A percentile compares a stretch with the other conserved stretches of the same genome.
Evolutionary conservation across 441 rosid species (phyloP).

Genomic region (Flueggea neowawraea): DNA sequence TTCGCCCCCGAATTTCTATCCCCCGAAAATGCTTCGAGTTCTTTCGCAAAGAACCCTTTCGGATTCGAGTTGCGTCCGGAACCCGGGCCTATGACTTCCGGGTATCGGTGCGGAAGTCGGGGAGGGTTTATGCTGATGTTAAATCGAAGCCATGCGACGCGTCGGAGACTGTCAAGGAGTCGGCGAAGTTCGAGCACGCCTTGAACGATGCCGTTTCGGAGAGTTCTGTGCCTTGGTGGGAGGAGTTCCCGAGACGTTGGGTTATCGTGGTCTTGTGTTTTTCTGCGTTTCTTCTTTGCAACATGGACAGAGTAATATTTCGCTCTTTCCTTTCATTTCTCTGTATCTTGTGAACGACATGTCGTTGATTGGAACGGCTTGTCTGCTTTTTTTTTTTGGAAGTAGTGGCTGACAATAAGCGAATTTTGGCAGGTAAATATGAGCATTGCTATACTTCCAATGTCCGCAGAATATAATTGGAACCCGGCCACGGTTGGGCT

Average conservation of each 20-base stretch:
- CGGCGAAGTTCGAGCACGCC: constrained; percentile 26
- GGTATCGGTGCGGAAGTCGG: constrained; percentile 31
- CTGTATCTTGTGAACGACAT: not conserved
- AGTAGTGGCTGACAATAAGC: not conserved
- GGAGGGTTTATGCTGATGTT: constrained; percentile 35
- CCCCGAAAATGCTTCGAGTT: no score
- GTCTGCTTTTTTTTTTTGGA: not conserved
- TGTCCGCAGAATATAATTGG: constrained; percentile 90
- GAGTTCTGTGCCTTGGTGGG: constrained; percentile 62
- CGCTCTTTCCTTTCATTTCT: constrained; percentile 2
- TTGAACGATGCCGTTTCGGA: constrained; percentile 11
- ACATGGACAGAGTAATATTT: constrained; percentile 83
- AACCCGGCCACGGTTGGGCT: constrained; percentile 84
- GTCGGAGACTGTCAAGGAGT: constrained; percentile 8
- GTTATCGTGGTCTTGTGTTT: constrained; percentile 79
- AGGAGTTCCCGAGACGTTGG: constrained; percentile 90
- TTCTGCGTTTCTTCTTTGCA: constrained; percentile 87
- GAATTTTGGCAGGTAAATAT: constrained; percentile 68
- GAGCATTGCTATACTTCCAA: constrained; percentile 97
- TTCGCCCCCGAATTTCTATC: constrained; percentile 10
- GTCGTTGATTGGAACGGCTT: not conserved
- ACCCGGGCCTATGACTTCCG: constrained; percentile 21
- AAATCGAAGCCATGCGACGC: no score
- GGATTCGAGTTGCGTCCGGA: constrained; percentile 16
- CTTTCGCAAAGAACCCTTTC: constrained; percentile 6